Evolutionary conservation across 208 protist species (phyloP), one percentile per base, ranked within the genome.

Genomic region (Trypanosoma vivax): DNA sequence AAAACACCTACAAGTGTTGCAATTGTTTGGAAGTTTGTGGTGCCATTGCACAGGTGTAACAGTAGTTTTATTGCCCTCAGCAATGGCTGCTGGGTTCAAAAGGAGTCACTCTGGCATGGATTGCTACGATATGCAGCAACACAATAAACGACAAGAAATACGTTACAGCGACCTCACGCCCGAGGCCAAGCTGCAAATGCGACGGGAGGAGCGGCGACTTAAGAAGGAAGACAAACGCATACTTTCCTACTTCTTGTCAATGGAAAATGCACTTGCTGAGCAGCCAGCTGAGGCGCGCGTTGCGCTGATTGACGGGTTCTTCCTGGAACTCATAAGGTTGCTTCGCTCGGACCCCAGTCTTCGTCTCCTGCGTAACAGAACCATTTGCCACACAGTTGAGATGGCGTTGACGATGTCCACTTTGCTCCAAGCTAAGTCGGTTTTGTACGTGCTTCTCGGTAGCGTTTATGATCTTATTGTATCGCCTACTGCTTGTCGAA

Each of bases 201-300:
- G 88, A 2, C 70, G 70, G 0, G 50, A 84, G 68, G 88, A 95
- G 70, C 73, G 88, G 10, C 64, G 65, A 33, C 79, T 83, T 48
- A 95, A 95, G 57, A 95, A 95, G 54, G 84, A 95, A 42, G 68
- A 70, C 16, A 82, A 90, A 35, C 81, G 88, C 48, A 95, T 75
- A 1, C 46, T 95, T 35, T 37, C 71, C 3, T 95, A 95, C 67
- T 95, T 95, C 65, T 73, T 49, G 48, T 88, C 83, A 11, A 80
- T 89, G 10, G 73, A 95, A 43, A 60, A 73, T 10, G 74, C 75
- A 1, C 55, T 95, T 14, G 76, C 81, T 5, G 80, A 88, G 38
- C 70, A 79, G 28, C 43, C 65, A n/a, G 65, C 62, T 45, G 69
- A 70, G 10, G 65, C 64, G 19, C 51, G 90, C 24, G 70, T 70